A percentile compares a stretch with the other conserved stretches of the same genome.
phyloP scores from a whole-genome alignment of 495 filamentous ascomycete genomes.

The Pyrenula aspistea region DNA sequence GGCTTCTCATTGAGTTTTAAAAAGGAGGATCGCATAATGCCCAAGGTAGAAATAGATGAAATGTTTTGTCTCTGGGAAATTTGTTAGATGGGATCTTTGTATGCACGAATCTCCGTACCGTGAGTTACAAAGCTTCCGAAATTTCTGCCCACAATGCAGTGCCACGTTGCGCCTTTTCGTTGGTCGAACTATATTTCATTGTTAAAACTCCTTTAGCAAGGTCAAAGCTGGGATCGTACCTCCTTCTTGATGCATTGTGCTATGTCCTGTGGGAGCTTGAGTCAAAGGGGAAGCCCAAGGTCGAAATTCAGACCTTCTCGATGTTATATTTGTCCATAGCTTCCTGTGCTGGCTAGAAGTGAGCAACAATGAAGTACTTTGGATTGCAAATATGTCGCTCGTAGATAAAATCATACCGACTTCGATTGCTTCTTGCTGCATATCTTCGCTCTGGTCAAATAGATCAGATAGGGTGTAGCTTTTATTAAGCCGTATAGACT shows the following conservation, averaged over 20 bases:
- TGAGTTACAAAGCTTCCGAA: conserved; percentile 99
- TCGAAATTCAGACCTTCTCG: conserved; percentile 60
- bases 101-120: conserved; percentile 33
- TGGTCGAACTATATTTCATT: conserved; percentile 58
- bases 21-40: conserved; percentile 94
- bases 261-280: conserved; percentile 56
- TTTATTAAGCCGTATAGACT: conserved; percentile 7
- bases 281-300: conserved; percentile 3
- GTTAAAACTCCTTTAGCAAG: conserved; percentile 12
- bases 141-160: conserved; percentile 96
- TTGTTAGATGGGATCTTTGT: conserved; percentile 5
- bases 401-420: conserved; percentile 52
- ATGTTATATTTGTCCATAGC: conserved; percentile 88
- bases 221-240: conserved; percentile 32
- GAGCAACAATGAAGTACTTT: conserved; percentile 12
- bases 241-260: conserved; percentile 96
- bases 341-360: conserved; percentile 55
- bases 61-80: conserved; percentile 78
- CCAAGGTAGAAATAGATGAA: conserved; percentile 99
- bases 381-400: conserved; percentile 1
- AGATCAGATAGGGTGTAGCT: background rate
- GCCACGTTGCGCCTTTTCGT: conserved; percentile 90
- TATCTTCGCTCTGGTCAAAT: conserved; percentile 70
- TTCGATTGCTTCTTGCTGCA: conserved; percentile 90
- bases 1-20: conserved; percentile 95